phyloP scores from a whole-genome alignment of 1,284 basidiomycete species.

The Heliocybe sulcata region DNA sequence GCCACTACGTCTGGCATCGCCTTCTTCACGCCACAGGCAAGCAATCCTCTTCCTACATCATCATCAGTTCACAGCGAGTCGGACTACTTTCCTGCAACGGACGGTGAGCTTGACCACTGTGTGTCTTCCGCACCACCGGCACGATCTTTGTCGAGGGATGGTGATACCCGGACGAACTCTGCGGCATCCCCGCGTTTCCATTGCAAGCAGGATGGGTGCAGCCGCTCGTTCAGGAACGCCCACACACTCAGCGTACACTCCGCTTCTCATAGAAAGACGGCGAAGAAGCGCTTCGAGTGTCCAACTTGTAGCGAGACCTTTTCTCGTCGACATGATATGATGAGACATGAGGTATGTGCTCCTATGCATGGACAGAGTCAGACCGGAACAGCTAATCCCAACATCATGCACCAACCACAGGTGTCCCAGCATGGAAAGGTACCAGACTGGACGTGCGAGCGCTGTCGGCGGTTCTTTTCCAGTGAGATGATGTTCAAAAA shows the following conservation, averaged over 20 bases:
- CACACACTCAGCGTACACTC: background rate
- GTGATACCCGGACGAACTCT: no score
- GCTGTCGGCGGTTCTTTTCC: background rate
- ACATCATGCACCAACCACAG: no score
- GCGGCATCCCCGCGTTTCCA: background rate
- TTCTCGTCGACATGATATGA: constrained; percentile 1
- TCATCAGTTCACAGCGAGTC: no score
- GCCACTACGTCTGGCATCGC: no score
- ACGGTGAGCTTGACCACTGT: no score
- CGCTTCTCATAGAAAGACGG: background rate
- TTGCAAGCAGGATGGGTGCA: background rate
- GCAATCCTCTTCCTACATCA: no score
- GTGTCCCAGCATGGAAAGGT: background rate
- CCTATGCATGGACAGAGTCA: background rate
- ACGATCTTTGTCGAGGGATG: no score
- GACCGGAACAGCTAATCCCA: no score
- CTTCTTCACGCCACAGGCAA: no score
- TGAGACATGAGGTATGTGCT: background rate
- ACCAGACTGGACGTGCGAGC: background rate
- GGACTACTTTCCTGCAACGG: no score
- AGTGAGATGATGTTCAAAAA: background rate
- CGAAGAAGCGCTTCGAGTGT: background rate
- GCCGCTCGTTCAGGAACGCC: background rate
- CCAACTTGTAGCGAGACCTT: background rate
- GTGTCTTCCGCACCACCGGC: no score